Evolutionary conservation across 495 filamentous ascomycete species (phyloP), one percentile per base, ranked within the genome.

Genomic region (Chaetomium cochliodes): DNA sequence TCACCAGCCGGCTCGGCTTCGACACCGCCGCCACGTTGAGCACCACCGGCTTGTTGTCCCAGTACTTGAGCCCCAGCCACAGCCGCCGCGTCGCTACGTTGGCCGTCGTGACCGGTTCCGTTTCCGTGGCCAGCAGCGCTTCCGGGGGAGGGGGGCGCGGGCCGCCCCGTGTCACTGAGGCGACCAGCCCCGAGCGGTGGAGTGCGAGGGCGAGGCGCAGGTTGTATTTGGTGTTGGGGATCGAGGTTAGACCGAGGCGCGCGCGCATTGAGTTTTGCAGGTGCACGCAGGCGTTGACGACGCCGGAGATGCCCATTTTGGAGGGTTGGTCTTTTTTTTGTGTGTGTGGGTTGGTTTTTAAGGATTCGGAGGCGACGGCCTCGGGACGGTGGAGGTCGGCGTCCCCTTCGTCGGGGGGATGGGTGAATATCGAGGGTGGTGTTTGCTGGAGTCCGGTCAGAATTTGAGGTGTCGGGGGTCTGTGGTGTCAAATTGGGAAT

Each of bases 31-130:
- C 68, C 76, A 96, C 83, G 70, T 86, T 80, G 39, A 82, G 82
- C 62, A 98, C 72, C 56, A 98, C 94, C 3, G 96, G 91, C 73
- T 90, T 79, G 72, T 91, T 91, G 70, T 92, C 87, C 85, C 84
- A 92, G 81, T 98, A 98, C 80, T 98, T 98, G 70, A 98, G 76
- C 11, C 92, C 93, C 11, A 98, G 70, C 94, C 94, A 98, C 9
- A 98, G 77, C 54, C 94, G 82, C 70, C 92, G 79, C 44, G 84
- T 84, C 2, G 91, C 82, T 6, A 93, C 81, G 77, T 97, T 98
- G 67, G 82, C 85, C 59, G 87, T 85, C 26, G 92, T 97, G 52
- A 93, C 82, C 0, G 84, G 80, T 68, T 87, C 85, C 72, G 75
- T 75, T 69, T 74, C 82, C 76, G 62, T 83, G 64, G 74, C 84